Evolutionary conservation across 129 eudicot genomes (phyloP).

Genomic region (Tagetes erecta): DNA sequence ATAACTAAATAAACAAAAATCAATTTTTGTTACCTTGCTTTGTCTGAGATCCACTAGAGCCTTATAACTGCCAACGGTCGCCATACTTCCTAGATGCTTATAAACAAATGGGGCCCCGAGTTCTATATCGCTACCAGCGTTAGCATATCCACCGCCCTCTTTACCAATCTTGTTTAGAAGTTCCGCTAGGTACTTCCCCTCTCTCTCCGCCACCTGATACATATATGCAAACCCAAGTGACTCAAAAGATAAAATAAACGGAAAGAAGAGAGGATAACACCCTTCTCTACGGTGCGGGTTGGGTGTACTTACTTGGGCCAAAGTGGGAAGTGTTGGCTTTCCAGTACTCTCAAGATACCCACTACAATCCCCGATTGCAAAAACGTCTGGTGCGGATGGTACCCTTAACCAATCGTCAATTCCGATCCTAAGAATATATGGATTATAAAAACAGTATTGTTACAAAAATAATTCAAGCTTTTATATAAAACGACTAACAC

Average conservation of each 20-base stretch:
- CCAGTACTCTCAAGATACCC: slow-evolving; percentile 95
- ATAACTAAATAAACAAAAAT: background rate
- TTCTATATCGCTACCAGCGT: slow-evolving; percentile 50
- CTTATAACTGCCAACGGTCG: slow-evolving; percentile 90
- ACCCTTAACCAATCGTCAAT: slow-evolving; percentile 89
- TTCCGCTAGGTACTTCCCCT: slow-evolving; percentile 75
- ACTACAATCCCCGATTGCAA: slow-evolving; percentile 84
- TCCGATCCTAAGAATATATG: slow-evolving; percentile 53
- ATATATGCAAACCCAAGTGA: background rate
- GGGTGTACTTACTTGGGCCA: slow-evolving; percentile 71
- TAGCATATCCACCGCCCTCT: slow-evolving; percentile 78
- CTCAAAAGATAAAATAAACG: background rate
- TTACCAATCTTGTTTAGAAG: slow-evolving; percentile 71
- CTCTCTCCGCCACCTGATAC: slow-evolving; percentile 89
- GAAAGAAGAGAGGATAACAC: background rate
- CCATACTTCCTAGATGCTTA: slow-evolving; percentile 96
- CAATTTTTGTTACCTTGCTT: slow-evolving; percentile 65
- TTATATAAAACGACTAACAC: too few species aligned
- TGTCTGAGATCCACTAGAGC: slow-evolving; percentile 97
- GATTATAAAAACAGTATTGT: too few species aligned
- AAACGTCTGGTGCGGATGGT: slow-evolving; percentile 77
- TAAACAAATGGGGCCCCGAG: slow-evolving; percentile 72
- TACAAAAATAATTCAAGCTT: too few species aligned
- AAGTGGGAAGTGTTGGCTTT: slow-evolving; percentile 85
- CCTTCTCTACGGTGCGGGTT: background rate